Evolutionary conservation across 2,329 filamentous ascomycete genomes (phyloP), one percentile per base, ranked within the genome.

Genomic region (Dactylellina leptospora): DNA sequence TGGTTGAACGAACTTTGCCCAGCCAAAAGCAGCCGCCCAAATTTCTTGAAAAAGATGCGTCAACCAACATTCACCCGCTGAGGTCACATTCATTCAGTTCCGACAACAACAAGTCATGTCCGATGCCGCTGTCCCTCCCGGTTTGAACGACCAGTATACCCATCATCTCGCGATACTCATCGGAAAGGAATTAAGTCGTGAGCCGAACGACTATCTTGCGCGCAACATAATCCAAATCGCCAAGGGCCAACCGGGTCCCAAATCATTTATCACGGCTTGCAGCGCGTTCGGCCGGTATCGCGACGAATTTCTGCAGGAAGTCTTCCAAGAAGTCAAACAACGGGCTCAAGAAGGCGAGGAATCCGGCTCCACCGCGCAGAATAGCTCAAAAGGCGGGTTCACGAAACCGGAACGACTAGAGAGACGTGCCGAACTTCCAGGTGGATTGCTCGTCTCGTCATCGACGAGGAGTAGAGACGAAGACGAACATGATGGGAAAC

Each of bases 141-240:
- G 76, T 33, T 59, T 77, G 28, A 77, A 72, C 27, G 69, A 75
- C 28, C 40, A 70, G 27, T 77, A 77, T 58, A 74, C 73, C 13
- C 66, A 73, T 47, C 70, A 76, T 42, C 73, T 77, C 25, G 76
- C 76, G 33, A 44, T 62, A 27, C 66, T 64, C 11, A 74, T 77
- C 47, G 64, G 66, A 22, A 53, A 66, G 27, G 74, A 76, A 48
- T 66, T 75, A 23, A 59, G 60, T 61, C 75, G 54, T 50, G 66
- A 62, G 8, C 74, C 75, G 13, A 77, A 76, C 60, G 64, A 75
- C 42, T 74, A 66, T 48, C 76, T 77, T 64, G 76, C 76, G 18
- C 66, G 74, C 11, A 77, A 76, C 45, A 74, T 77, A 33, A 76
- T 77, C 20, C 74, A 76, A 38, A 76, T 77, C 38, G 76, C 76